These are phyloP conservation scores for Colletotrichum godetiae DNA, from an alignment of 2,329 filamentous ascomycete genomes.

Conservation along the genomic window DNA sequence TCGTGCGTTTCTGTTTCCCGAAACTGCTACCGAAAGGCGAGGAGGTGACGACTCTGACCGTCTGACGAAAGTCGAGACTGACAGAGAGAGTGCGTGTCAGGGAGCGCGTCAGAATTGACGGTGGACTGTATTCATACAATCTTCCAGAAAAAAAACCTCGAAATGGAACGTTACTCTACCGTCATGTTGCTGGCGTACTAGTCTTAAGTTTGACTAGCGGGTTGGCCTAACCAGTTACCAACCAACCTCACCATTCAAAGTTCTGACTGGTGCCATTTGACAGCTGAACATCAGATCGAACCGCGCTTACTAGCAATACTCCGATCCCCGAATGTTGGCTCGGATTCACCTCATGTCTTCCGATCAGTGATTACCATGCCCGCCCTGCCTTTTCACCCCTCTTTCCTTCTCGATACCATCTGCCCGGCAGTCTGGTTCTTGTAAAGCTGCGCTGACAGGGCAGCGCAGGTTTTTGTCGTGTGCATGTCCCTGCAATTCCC, in stretches of 20 bases:
- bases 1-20: neutral
- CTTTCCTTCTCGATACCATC: neutral
- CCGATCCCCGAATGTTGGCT: neutral
- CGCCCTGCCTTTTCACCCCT: neutral
- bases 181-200: neutral
- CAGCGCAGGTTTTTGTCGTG: neutral
- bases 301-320: neutral
- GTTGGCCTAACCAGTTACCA: neutral
- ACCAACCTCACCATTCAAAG: neutral
- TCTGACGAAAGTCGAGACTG: neutral
- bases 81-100: neutral
- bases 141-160: neutral
- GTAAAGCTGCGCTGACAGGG: neutral
- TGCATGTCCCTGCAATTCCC: neutral
- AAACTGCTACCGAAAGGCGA: neutral
- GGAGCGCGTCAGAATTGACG: too few species aligned
- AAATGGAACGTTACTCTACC: neutral
- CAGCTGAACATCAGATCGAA: slow-evolving; percentile 7
- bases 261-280: slow-evolving; percentile 8
- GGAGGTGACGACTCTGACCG: neutral
- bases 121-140: neutral
- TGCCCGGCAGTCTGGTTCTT: neutral
- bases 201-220: neutral
- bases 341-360: neutral
- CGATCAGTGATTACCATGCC: too few species aligned